Percentiles rank a stretch among this genome's conserved stretches.
These are phyloP conservation scores for Aspergillus novoparasiticus DNA, from an alignment of 2,329 filamentous ascomycete species.

Conservation along the genomic window DNA sequence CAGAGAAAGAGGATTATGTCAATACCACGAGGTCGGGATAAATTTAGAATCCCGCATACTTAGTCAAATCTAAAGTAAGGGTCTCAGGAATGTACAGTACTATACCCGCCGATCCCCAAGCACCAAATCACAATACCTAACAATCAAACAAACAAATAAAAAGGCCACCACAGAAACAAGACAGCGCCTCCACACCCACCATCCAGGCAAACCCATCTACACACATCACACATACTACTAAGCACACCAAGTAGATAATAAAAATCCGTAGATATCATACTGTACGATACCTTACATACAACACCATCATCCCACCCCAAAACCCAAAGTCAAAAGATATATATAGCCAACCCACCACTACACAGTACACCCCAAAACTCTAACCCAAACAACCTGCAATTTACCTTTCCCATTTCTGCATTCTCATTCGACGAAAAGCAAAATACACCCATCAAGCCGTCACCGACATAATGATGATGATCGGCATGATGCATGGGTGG, in stretches of 20 bases:
- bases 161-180: background rate
- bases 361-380: no score
- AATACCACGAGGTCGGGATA: background rate
- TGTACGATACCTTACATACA: no score
- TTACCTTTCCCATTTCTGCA: no score
- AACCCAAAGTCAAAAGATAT: background rate
- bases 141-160: no score
- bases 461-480: background rate
- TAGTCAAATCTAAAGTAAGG: background rate
- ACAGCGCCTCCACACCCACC: no score
- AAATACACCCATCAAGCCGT: background rate
- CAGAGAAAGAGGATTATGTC: background rate
- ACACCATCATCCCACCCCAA: no score
- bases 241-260: no score
- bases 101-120: background rate
- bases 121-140: no score
- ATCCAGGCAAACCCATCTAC: no score
- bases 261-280: no score
- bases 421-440: background rate
- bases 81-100: background rate
- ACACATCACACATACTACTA: no score
- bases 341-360: background rate
- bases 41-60: conserved; percentile 3
- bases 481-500: background rate
- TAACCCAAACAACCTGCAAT: no score